A percentile compares a stretch with the other conserved stretches of the same genome.
phyloP scores from a whole-genome alignment of 139 green algal species.

The Trebouxia sp. region DNA sequence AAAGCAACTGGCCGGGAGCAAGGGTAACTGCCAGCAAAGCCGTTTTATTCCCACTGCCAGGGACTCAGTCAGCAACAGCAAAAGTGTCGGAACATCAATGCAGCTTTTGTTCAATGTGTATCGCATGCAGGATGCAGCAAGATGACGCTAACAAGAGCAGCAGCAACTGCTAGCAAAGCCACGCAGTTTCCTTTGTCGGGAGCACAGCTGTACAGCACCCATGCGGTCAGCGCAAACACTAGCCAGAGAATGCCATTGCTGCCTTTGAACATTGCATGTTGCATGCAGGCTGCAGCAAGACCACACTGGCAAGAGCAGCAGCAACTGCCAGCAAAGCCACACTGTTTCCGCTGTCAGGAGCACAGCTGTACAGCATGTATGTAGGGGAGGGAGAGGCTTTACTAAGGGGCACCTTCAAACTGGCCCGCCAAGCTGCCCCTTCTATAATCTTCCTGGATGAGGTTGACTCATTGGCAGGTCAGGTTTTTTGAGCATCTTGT shows the following conservation, averaged over 20 bases:
- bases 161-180: constrained; percentile 63
- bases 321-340: constrained; percentile 68
- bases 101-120: not conserved
- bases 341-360: constrained; percentile 64
- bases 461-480: constrained; percentile 76
- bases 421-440: constrained; percentile 69
- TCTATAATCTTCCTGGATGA: constrained; percentile 91
- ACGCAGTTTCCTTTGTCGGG: constrained; percentile 69
- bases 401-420: constrained; percentile 72
- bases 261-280: not conserved
- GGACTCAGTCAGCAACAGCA: constrained; percentile 64
- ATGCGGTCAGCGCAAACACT: constrained; percentile 73
- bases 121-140: not conserved
- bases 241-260: constrained; percentile 57
- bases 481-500: not conserved
- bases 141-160: constrained; percentile 41
- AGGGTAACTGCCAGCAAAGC: constrained; percentile 67
- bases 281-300: constrained; percentile 83
- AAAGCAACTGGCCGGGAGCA: constrained; percentile 34
- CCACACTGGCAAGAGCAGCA: constrained; percentile 77
- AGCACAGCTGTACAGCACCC: constrained; percentile 78
- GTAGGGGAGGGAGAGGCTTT: constrained; percentile 84
- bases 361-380: constrained; percentile 86
- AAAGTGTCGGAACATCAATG: constrained; percentile 59
- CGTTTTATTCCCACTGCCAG: constrained; percentile 67